These are phyloP conservation scores for Mycena citricolor DNA, from an alignment of 1,284 basidiomycete species.

Conservation along the genomic window DNA sequence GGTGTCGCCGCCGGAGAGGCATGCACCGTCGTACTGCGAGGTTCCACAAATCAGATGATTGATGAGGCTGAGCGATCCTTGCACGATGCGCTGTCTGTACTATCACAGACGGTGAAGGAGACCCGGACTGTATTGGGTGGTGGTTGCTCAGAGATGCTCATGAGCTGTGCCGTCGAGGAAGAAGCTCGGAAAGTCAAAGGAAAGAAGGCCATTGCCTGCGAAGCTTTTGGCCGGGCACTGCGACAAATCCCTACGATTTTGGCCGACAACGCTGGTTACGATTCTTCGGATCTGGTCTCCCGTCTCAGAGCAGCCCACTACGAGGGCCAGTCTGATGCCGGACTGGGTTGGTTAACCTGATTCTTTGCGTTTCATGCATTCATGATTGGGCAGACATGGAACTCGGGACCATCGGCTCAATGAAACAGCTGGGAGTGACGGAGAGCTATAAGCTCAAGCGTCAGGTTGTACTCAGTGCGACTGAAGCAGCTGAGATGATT, in stretches of 20 bases:
- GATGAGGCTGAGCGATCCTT: conserved; percentile 98
- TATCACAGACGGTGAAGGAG: conserved; percentile 98
- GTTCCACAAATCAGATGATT: conserved; percentile 97
- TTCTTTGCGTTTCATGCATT: conserved; percentile 4
- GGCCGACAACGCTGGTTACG: conserved; percentile 97
- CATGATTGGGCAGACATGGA: conserved; percentile 74
- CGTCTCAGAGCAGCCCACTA: conserved; percentile 92
- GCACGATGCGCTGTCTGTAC: conserved; percentile 95
- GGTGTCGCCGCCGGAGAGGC: conserved; percentile 97
- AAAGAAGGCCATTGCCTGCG: conserved; percentile 95
- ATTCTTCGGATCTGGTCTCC: conserved; percentile 94
- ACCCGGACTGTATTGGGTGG: conserved; percentile 93
- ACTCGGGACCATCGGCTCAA: conserved; percentile 80
- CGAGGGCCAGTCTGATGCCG: conserved; percentile 82
- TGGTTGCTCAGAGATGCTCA: conserved; percentile 97
- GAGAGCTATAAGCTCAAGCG: conserved; percentile 98
- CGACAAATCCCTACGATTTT: conserved; percentile 96
- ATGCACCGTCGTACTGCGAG: conserved; percentile 97
- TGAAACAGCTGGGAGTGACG: conserved; percentile 86
- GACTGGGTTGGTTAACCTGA: conserved; percentile 63
- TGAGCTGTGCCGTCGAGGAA: conserved; percentile 94
- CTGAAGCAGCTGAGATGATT: conserved; percentile 98
- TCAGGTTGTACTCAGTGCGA: conserved; percentile 92
- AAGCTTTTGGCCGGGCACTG: conserved; percentile 87
- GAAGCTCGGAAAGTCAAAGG: conserved; percentile 83